Evolutionary conservation across 495 filamentous ascomycete species (phyloP).

Genomic region (Penicillium angulare): DNA sequence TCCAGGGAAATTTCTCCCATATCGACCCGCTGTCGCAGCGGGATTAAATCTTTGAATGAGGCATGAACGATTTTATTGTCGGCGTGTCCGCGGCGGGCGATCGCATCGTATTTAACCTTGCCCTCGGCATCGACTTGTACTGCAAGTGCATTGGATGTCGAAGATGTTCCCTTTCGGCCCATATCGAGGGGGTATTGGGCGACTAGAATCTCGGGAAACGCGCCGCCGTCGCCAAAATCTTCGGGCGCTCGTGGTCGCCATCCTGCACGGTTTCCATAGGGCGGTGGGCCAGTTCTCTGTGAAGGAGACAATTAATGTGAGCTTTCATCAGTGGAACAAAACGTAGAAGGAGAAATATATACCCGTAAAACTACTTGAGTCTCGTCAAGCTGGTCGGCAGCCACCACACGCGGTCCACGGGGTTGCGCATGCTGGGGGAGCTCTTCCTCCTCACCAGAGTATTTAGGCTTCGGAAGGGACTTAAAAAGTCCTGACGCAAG

Average conservation of each 20-base stretch:
- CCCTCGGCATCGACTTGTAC: conserved; percentile 88
- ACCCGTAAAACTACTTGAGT: conserved; percentile 86
- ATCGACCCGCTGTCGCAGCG: conserved; percentile 88
- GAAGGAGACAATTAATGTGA: background rate
- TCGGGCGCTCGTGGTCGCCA: conserved; percentile 85
- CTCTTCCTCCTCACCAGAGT: conserved; percentile 82
- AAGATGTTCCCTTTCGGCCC: conserved; percentile 71
- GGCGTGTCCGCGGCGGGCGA: conserved; percentile 85
- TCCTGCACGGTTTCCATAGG: conserved; percentile 78
- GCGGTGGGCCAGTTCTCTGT: conserved; percentile 79
- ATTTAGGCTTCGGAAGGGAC: conserved; percentile 85
- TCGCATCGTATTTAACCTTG: conserved; percentile 94
- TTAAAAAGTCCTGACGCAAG: conserved; percentile 75
- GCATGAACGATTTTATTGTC: conserved; percentile 85
- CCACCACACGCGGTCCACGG: conserved; percentile 75
- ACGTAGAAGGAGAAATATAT: conserved; percentile 17
- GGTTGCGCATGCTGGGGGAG: conserved; percentile 69
- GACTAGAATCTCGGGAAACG: conserved; percentile 90
- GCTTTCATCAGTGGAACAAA: background rate
- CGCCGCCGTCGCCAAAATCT: conserved; percentile 95
- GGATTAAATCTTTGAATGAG: conserved; percentile 95
- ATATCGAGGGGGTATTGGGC: conserved; percentile 95
- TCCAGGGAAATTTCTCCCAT: conserved; percentile 91
- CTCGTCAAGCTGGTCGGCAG: conserved; percentile 72
- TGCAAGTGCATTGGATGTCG: conserved; percentile 81